These are phyloP conservation scores for Serendipita sp. DNA, from an alignment of 768 basidiomycete genomes.

Conservation along the genomic window DNA sequence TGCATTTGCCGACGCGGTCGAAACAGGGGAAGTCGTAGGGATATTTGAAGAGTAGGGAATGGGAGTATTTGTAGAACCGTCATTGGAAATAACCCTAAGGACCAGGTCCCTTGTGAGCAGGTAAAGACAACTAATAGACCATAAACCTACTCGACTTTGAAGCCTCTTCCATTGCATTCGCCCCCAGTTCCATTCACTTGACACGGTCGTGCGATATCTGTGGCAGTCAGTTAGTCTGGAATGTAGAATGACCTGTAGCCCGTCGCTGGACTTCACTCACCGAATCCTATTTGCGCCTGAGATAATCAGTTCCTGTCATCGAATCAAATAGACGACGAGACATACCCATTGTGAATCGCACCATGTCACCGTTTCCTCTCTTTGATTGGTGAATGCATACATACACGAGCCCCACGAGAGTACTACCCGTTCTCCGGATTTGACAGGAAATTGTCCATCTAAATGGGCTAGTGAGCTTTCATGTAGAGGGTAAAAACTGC, in stretches of 20 bases:
- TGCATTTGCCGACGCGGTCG: neutral
- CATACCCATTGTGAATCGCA: conserved; percentile 1
- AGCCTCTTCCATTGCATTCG: neutral
- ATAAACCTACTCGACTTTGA: neutral
- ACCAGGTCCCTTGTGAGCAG: neutral
- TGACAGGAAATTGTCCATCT: neutral
- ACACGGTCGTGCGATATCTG: neutral
- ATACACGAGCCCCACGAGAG: neutral
- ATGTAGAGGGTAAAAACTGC: neutral
- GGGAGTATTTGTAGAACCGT: neutral
- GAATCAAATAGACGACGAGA: too few species aligned
- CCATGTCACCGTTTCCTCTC: neutral
- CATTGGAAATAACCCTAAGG: neutral
- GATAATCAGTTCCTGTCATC: neutral
- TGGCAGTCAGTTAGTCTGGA: neutral
- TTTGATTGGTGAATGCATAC: neutral
- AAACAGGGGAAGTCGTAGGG: neutral
- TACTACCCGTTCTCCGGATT: neutral
- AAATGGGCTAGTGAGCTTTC: neutral
- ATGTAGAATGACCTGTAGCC: too few species aligned
- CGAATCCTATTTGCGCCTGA: neutral
- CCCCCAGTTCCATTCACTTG: neutral
- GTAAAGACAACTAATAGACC: too few species aligned
- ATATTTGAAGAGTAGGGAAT: neutral
- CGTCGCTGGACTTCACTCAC: neutral